Conservation (phyloP, 257 asterid genomes). For the Penstemon eatonii region DNA sequence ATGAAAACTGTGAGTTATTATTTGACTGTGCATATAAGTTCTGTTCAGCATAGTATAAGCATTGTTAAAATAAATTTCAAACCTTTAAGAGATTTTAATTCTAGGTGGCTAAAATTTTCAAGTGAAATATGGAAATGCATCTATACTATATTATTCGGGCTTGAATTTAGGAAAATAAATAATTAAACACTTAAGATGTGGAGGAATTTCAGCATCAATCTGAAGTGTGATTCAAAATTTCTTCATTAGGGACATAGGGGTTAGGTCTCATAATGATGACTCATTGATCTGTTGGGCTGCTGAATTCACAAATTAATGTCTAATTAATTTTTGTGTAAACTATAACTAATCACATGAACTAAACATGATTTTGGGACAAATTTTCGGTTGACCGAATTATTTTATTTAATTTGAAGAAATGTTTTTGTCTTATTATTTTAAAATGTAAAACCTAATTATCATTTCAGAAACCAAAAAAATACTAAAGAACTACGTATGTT, state of each 20-base stretch:
- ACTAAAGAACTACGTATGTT: too few relatives aligned
- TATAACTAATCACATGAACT: neutral
- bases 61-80: too few relatives aligned
- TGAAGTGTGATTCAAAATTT: neutral
- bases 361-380: neutral
- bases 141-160: conserved; percentile 6
- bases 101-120: neutral
- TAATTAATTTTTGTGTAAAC: neutral
- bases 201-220: neutral
- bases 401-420: too few relatives aligned
- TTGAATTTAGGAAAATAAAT: neutral
- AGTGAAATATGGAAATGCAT: neutral
- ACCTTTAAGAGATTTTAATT: neutral
- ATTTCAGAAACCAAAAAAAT: neutral
- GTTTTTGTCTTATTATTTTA: neutral
- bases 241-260: neutral
- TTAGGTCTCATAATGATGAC: conserved; percentile 26
- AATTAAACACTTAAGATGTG: neutral
- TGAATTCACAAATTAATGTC: neutral
- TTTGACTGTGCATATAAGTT: too few relatives aligned
- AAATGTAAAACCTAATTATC: too few relatives aligned
- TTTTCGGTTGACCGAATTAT: neutral
- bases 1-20: too few relatives aligned
- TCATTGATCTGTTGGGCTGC: neutral
- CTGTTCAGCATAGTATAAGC: too few relatives aligned